Percentiles rank a stretch among this genome's conserved stretches.
These are phyloP conservation scores for Castanea mollissima DNA, from an alignment of 306 rosid species.

Conservation along the genomic window DNA sequence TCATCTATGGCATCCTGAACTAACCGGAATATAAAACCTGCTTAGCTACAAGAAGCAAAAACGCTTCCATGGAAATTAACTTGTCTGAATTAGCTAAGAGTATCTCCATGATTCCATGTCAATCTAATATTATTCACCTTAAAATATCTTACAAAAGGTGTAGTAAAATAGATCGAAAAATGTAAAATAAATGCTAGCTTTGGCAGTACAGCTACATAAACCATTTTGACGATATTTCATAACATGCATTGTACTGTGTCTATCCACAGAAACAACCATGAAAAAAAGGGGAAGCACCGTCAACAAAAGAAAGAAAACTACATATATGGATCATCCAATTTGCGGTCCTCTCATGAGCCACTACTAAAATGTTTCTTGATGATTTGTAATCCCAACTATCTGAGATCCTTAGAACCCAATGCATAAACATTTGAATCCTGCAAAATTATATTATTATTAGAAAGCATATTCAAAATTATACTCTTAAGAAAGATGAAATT, in stretches of 20 bases:
- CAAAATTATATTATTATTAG: constrained; percentile 13
- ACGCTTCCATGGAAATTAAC: neutral
- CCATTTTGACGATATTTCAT: constrained; percentile 33
- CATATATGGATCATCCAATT: constrained; percentile 26
- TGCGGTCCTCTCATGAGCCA: constrained; percentile 2
- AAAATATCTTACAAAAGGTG: constrained; percentile 47
- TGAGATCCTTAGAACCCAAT: constrained; percentile 29
- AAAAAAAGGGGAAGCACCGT: constrained; percentile 55
- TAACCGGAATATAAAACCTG: too few relatives aligned
- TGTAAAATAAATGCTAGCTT: constrained; percentile 34
- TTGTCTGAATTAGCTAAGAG: neutral
- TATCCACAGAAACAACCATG: constrained; percentile 59
- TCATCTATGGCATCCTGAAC: too few relatives aligned
- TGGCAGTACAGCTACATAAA: constrained; percentile 31
- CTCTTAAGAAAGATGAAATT: neutral
- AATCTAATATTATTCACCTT: constrained; percentile 40
- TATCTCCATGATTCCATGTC: constrained; percentile 10
- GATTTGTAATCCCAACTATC: neutral
- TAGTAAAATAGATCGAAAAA: constrained; percentile 31
- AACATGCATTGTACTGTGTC: constrained; percentile 62
- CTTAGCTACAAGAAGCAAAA: neutral
- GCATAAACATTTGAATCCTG: constrained; percentile 25
- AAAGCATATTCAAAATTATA: neutral
- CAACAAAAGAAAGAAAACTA: constrained; percentile 32
- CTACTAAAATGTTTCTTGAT: neutral